phyloP scores from a whole-genome alignment of 1,139 yeast genomes.

The Suzukiozyma palmioleophila region DNA sequence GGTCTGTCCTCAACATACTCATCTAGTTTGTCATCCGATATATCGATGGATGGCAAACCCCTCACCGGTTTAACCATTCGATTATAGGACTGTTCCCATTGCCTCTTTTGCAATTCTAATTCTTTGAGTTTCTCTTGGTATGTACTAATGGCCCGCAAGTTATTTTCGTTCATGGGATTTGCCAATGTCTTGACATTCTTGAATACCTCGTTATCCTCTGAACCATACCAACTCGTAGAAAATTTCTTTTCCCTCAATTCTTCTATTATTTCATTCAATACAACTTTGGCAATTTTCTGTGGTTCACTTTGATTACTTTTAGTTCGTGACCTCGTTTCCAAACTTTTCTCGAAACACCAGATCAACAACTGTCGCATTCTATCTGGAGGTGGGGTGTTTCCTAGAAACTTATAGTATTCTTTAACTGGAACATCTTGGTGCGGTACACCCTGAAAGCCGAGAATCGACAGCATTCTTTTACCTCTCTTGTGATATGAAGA shows the following conservation, averaged over 20 bases:
- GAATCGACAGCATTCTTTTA: constrained; percentile 67
- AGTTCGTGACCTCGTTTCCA: constrained; percentile 23
- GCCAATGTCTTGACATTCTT: constrained; percentile 36
- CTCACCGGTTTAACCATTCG: constrained; percentile 18
- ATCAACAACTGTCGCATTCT: constrained; percentile 64
- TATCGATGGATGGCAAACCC: constrained; percentile 10
- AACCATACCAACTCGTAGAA: constrained; percentile 64
- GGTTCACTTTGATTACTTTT: constrained; percentile 21
- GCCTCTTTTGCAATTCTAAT: constrained; percentile 42
- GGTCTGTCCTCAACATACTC: constrained; percentile 10
- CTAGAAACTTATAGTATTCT: constrained; percentile 62
- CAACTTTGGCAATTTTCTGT: constrained; percentile 54
- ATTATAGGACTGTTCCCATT: constrained; percentile 41
- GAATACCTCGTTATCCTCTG: constrained; percentile 14
- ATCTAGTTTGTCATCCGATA: constrained; percentile 9
- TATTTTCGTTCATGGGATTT: constrained; percentile 54
- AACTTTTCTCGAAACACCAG: constrained; percentile 60
- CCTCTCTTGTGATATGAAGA: constrained; percentile 58
- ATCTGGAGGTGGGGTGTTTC: constrained; percentile 66
- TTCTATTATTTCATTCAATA: constrained; percentile 59
- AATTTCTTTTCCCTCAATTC: constrained; percentile 58
- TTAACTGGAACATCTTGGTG: constrained; percentile 56
- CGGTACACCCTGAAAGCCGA: constrained; percentile 66
- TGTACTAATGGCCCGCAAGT: constrained; percentile 40
- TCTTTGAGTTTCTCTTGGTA: constrained; percentile 41